phyloP scores from a whole-genome alignment of 1,284 basidiomycete genomes.

The Cryptococcus maquisensis region DNA sequence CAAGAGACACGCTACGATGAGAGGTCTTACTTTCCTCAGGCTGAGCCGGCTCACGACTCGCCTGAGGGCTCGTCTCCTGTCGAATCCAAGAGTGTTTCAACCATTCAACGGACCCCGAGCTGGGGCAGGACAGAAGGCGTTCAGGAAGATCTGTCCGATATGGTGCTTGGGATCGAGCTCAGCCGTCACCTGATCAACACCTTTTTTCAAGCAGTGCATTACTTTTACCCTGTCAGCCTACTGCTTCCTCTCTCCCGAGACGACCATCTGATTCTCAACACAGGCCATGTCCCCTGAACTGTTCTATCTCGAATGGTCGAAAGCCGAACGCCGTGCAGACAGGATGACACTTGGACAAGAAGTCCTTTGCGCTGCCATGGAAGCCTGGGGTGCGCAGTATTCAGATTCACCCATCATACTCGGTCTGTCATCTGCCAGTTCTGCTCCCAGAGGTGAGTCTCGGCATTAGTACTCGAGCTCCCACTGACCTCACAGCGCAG shows the following conservation, averaged over 20 bases:
- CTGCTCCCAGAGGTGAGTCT: conserved; percentile 25
- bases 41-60: too few species aligned
- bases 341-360: conserved; percentile 31
- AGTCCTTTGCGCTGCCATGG: conserved; percentile 34
- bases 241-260: not conserved
- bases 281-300: conserved; percentile 31
- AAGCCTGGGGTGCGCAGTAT: conserved; percentile 39
- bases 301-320: conserved; percentile 36
- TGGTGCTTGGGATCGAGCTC: conserved; percentile 25
- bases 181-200: conserved; percentile 33
- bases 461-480: not conserved
- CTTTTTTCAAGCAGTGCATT: conserved; percentile 35
- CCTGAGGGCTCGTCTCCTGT: too few species aligned
- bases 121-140: conserved; percentile 28
- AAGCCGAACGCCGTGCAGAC: conserved; percentile 32
- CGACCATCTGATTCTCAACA: not conserved
- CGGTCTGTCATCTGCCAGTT: conserved; percentile 13
- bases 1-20: too few species aligned
- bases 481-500: conserved; percentile 19
- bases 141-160: conserved; percentile 27
- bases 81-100: too few species aligned
- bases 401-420: conserved; percentile 38
- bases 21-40: too few species aligned
- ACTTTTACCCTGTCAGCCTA: conserved; percentile 27
- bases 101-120: not conserved